Conservation (phyloP, 192 early-diverging fungal genomes). For the Dispira simplex region DNA sequence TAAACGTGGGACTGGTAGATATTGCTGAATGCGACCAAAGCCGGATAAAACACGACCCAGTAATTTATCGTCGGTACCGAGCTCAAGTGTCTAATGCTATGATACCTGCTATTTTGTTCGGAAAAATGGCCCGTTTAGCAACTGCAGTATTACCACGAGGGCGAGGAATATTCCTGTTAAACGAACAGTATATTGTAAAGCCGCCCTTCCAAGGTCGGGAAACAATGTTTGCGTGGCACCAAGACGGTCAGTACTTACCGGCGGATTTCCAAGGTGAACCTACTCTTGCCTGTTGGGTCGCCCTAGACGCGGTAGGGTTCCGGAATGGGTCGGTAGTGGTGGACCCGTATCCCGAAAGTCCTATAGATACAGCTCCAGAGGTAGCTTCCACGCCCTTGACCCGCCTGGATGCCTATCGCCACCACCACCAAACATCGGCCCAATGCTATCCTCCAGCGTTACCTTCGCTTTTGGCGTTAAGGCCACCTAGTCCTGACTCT, state of each 20-base stretch:
- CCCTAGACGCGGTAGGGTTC: neutral
- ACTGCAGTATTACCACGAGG: neutral
- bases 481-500: neutral
- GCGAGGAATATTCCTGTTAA: neutral
- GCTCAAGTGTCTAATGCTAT: neutral
- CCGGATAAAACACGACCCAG: neutral
- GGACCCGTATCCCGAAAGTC: neutral
- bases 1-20: neutral
- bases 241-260: slow-evolving; percentile 4
- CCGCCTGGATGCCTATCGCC: neutral
- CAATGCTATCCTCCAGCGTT: neutral
- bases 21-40: neutral
- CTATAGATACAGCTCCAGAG: neutral
- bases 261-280: neutral
- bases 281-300: slow-evolving; percentile 4
- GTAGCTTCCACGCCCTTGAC: neutral
- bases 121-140: neutral
- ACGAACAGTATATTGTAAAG: slow-evolving; percentile 10
- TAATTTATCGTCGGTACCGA: neutral
- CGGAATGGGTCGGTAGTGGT: neutral
- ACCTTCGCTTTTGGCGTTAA: neutral
- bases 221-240: slow-evolving; percentile 8
- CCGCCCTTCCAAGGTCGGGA: neutral
- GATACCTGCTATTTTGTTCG: neutral
- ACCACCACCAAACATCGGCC: neutral